Conservation (phyloP, 441 rosid species). For the Adansonia gregorii region DNA sequence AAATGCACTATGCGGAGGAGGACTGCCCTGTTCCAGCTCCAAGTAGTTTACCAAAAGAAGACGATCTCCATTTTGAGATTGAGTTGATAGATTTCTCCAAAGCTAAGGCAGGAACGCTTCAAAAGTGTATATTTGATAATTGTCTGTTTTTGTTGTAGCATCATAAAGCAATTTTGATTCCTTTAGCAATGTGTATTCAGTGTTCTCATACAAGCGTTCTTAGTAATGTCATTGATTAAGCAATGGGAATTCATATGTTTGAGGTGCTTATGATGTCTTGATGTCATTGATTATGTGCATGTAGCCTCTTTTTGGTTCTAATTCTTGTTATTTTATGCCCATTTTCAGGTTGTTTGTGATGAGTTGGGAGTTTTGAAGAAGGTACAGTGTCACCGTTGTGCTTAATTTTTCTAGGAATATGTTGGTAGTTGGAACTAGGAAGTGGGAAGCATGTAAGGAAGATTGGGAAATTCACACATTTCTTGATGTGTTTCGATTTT, state of each 20-base stretch:
- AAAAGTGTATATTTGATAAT: neutral
- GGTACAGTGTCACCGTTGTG: constrained; percentile 46
- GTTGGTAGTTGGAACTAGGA: neutral
- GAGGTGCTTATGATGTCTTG: neutral
- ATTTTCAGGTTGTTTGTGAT: constrained; percentile 73
- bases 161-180: neutral
- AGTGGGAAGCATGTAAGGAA: neutral
- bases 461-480: neutral
- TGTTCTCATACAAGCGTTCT: constrained; percentile 5
- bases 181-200: neutral
- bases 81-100: constrained; percentile 83
- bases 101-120: constrained; percentile 66
- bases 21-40: constrained; percentile 83
- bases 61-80: constrained; percentile 96
- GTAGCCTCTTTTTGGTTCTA: constrained; percentile 19
- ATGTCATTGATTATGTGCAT: constrained; percentile 23
- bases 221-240: neutral
- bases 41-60: constrained; percentile 74
- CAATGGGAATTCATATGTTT: constrained; percentile 1
- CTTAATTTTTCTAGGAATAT: neutral
- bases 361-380: constrained; percentile 88
- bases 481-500: neutral
- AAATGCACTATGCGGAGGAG: constrained; percentile 88
- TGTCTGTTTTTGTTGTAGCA: neutral
- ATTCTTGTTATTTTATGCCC: constrained; percentile 30